phyloP scores from a whole-genome alignment of 139 green algal species.

The Micractinium conductrix region DNA sequence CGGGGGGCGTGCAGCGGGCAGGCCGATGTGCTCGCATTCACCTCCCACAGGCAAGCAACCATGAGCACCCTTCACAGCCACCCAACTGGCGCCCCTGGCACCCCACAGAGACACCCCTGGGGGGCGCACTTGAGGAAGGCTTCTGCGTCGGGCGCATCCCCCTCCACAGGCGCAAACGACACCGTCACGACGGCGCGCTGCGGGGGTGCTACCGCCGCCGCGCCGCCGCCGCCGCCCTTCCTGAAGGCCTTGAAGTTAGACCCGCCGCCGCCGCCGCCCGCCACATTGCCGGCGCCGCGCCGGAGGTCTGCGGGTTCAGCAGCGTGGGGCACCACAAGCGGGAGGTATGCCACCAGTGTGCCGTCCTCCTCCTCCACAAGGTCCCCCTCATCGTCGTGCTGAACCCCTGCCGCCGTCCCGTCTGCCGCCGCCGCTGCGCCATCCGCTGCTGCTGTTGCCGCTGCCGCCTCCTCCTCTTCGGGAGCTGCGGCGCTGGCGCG shows the following conservation, averaged over 20 bases:
- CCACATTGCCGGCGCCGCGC: not conserved
- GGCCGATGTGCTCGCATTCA: too few species aligned
- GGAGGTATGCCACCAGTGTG: not conserved
- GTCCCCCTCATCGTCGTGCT: not conserved
- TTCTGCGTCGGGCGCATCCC: not conserved
- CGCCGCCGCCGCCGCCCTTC: not conserved
- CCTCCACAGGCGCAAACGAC: not conserved
- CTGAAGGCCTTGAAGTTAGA: conserved; percentile 30
- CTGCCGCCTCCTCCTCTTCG: not conserved
- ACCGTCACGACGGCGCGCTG: not conserved
- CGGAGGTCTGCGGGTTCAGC: not conserved
- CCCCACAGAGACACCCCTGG: too few species aligned
- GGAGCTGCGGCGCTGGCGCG: not conserved
- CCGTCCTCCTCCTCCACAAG: not conserved
- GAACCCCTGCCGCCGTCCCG: not conserved
- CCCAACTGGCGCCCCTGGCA: not conserved
- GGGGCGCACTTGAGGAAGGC: conserved; percentile 28
- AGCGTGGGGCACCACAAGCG: not conserved
- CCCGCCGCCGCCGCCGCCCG: not conserved
- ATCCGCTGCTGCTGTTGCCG: not conserved
- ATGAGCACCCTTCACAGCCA: not conserved
- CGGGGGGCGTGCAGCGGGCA: not conserved
- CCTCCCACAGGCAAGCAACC: too few species aligned
- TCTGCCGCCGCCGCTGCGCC: not conserved
- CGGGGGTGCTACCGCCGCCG: not conserved